Percentiles rank a stretch among this genome's conserved stretches.
phyloP scores from a whole-genome alignment of 2,329 filamentous ascomycete species.

The Rugonectria rugulosa region DNA sequence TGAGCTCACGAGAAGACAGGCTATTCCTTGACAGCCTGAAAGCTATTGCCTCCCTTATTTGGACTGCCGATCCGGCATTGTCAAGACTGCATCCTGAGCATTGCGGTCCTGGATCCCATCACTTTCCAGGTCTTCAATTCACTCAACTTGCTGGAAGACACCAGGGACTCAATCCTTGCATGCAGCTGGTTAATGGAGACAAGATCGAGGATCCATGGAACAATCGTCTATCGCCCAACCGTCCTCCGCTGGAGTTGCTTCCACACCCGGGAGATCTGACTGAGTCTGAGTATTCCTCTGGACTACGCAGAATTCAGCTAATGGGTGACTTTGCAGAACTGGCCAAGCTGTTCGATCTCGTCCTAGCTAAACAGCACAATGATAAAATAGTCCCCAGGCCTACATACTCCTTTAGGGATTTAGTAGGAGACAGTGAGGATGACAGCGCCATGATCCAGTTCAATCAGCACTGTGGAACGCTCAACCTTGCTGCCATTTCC shows the following conservation, averaged over 20 bases:
- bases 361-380: not conserved
- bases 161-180: conserved; percentile 4
- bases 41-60: conserved; percentile 20
- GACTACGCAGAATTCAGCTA: conserved; percentile 3
- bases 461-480: conserved; percentile 30
- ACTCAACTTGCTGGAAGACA: conserved; percentile 14
- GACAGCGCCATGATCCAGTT: conserved; percentile 12
- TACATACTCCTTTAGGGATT: conserved; percentile 21
- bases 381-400: conserved; percentile 2
- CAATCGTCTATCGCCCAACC: conserved; percentile 20
- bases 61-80: conserved; percentile 25
- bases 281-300: conserved; percentile 2
- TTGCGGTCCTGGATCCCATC: conserved; percentile 25
- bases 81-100: conserved; percentile 23
- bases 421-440: not conserved
- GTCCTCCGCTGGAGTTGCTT: conserved; percentile 21
- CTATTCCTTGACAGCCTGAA: conserved; percentile 17
- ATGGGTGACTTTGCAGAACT: conserved; percentile 4
- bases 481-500: conserved; percentile 17
- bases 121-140: conserved; percentile 30
- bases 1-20: not conserved
- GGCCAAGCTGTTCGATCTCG: conserved; percentile 11
- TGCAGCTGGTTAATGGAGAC: conserved; percentile 10
- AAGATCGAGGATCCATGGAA: conserved; percentile 28
- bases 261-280: conserved; percentile 19